Percentiles rank a stretch among this genome's conserved stretches.
These are phyloP conservation scores for Ogataea thermomethanolica DNA, from an alignment of 805 yeast genomes.

Conservation along the genomic window DNA sequence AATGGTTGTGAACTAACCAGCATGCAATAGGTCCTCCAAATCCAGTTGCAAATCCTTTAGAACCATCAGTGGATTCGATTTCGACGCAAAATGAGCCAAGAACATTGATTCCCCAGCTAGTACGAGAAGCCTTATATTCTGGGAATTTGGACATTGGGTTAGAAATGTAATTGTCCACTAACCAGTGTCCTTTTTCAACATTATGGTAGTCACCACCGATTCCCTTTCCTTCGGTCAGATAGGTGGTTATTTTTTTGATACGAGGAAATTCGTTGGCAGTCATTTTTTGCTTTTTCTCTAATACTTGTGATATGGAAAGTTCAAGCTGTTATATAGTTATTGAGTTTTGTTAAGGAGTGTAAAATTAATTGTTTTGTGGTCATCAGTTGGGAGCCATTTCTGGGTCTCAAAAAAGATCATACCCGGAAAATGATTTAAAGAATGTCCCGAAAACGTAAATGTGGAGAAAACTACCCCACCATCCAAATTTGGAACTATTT, in stretches of 20 bases:
- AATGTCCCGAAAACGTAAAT: background rate
- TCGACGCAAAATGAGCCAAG: slow-evolving; percentile 49
- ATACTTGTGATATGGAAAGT: background rate
- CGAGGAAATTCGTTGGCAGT: slow-evolving; percentile 37
- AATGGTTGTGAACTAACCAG: slow-evolving; percentile 45
- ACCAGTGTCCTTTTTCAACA: slow-evolving; percentile 48
- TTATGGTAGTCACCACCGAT: slow-evolving; percentile 52
- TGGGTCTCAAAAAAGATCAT: background rate
- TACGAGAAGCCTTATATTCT: slow-evolving; percentile 42
- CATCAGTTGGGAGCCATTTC: background rate
- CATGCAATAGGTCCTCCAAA: slow-evolving; percentile 52
- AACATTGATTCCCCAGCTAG: slow-evolving; percentile 50
- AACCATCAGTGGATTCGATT: slow-evolving; percentile 45
- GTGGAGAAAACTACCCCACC: background rate
- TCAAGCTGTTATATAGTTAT: background rate
- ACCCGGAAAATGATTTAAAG: background rate
- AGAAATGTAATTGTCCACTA: slow-evolving; percentile 43
- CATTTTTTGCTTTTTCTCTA: slow-evolving; percentile 13
- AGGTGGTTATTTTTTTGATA: slow-evolving; percentile 42
- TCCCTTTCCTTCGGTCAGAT: slow-evolving; percentile 41
- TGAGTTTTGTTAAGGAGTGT: background rate
- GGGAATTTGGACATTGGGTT: slow-evolving; percentile 49
- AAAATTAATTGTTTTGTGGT: background rate
- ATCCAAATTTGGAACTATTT: background rate
- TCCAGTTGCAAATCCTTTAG: slow-evolving; percentile 49